Evolutionary conservation across 257 asterid species (phyloP), one percentile per base, ranked within the genome.

Genomic region (Plantago major): DNA sequence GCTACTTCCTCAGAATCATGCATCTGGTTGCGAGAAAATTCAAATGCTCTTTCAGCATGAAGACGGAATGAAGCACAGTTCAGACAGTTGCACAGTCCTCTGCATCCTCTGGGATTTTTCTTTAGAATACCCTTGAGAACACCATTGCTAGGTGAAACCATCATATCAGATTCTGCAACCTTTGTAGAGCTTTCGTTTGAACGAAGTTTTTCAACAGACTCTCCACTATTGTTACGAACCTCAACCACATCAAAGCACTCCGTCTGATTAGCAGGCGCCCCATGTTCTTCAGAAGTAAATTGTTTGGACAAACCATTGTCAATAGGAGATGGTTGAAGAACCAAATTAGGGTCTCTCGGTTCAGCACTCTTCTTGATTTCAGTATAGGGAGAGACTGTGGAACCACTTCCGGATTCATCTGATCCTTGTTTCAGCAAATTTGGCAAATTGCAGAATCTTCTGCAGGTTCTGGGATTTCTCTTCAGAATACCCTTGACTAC

Each of bases 21-120:
- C 90, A 90, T 71, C 80, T 90, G 98, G 66, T 80, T 88, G 71
- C 77, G 74, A 49, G 98, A 85, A 71, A 88, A 90, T 71, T 85
- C 95, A 55, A 83, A 90, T 40, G 95, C 83, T 58, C 84, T 79
- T 56, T 84, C 91, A 66, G 98, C 94, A 14, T 90, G 90, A 65
- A 90, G 85, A 57, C 91, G 94, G 71, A 88, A 90, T 15, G 96
- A 82, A 65, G 86, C 79, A 73, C 98, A 88, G 56, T 82, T 82
- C 71, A 90, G 79, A 75, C 98, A 90, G 69, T 65, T 75, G 58
- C 98, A 90, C 30, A 75, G 74, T 67, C 98, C 96, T 81, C 95
- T 78, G 73, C 98, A 90, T 12, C 95, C 94, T 67, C 74, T 71
- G 49, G 80, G 87, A 64, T 82, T 88, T 71, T 82, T 78, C 81